These are phyloP conservation scores for Trichoderma sp. DNA, from an alignment of 2,329 filamentous ascomycete genomes.

Conservation along the genomic window DNA sequence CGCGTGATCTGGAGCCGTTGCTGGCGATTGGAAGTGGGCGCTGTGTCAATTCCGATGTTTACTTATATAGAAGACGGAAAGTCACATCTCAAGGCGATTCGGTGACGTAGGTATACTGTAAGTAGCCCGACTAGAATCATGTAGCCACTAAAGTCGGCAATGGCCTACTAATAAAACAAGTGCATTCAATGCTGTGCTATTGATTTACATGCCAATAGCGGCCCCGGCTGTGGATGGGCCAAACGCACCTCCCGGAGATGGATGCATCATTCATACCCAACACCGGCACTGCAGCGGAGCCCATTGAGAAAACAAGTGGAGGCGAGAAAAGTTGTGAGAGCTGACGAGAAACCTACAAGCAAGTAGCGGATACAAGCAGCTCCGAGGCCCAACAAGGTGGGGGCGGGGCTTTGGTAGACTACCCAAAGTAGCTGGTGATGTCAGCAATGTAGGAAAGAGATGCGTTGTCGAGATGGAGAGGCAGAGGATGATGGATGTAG, in stretches of 20 bases:
- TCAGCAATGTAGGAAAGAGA: not conserved
- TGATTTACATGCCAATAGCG: not conserved
- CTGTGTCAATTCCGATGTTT: not conserved
- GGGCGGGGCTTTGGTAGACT: constrained; percentile 6
- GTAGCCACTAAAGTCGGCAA: not conserved
- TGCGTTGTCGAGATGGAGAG: not conserved
- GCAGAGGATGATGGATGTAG: not conserved
- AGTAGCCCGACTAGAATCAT: not conserved
- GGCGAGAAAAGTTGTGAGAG: not conserved
- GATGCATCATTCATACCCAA: not conserved
- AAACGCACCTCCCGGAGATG: not conserved
- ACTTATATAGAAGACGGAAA: not conserved
- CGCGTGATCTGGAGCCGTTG: not conserved
- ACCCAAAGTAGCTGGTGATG: constrained; percentile 3
- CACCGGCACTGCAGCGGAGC: not conserved
- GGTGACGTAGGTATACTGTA: not conserved
- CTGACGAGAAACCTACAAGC: constrained; percentile 1
- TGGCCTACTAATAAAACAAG: not conserved
- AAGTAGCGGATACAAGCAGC: not conserved
- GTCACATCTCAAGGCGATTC: not conserved
- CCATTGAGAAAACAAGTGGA: constrained; percentile 5
- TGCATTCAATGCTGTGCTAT: not conserved
- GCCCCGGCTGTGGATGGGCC: not conserved
- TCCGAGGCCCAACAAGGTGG: not conserved
- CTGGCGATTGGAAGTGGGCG: not conserved